Percentiles rank a stretch among this genome's conserved stretches.
phyloP scores from a whole-genome alignment of 345 rosid genomes.

The Lumnitzera littorea region DNA sequence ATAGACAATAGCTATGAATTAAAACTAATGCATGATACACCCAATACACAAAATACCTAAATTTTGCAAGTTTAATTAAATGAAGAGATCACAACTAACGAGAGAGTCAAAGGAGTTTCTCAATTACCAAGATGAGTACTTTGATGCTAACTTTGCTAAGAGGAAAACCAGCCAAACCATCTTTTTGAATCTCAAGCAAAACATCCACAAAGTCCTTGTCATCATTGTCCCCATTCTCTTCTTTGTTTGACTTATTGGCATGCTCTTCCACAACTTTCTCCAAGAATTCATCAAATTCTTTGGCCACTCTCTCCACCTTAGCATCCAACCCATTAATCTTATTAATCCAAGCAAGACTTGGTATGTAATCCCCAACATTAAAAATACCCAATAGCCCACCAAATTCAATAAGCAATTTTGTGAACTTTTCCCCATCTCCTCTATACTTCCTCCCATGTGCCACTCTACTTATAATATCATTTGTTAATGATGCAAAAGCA shows the following conservation, averaged over 20 bases:
- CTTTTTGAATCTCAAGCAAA: slow-evolving; percentile 18
- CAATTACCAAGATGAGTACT: slow-evolving; percentile 25
- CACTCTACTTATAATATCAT: slow-evolving; percentile 35
- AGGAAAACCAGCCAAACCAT: slow-evolving; percentile 5
- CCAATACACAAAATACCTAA: no score
- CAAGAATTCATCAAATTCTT: slow-evolving; percentile 20
- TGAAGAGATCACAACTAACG: not conserved
- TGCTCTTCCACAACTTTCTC: slow-evolving; percentile 18
- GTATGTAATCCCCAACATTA: slow-evolving; percentile 39
- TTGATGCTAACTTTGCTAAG: slow-evolving; percentile 13
- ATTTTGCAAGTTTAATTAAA: no score
- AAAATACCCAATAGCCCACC: slow-evolving; percentile 24
- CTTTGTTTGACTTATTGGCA: not conserved
- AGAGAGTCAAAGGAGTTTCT: no score
- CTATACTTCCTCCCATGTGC: slow-evolving; percentile 47
- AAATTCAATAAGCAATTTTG: slow-evolving; percentile 17
- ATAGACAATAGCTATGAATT: no score
- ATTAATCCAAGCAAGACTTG: slow-evolving; percentile 46
- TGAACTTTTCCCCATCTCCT: slow-evolving; percentile 22
- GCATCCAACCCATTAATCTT: slow-evolving; percentile 17
- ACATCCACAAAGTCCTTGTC: slow-evolving; percentile 23
- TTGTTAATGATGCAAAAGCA: slow-evolving; percentile 15
- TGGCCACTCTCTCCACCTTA: slow-evolving; percentile 15
- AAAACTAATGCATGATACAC: no score
- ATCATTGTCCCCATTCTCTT: not conserved